A percentile compares a stretch with the other conserved stretches of the same genome.
These are phyloP conservation scores for Penicillium angulare DNA, from an alignment of 495 filamentous ascomycete genomes.

Conservation along the genomic window DNA sequence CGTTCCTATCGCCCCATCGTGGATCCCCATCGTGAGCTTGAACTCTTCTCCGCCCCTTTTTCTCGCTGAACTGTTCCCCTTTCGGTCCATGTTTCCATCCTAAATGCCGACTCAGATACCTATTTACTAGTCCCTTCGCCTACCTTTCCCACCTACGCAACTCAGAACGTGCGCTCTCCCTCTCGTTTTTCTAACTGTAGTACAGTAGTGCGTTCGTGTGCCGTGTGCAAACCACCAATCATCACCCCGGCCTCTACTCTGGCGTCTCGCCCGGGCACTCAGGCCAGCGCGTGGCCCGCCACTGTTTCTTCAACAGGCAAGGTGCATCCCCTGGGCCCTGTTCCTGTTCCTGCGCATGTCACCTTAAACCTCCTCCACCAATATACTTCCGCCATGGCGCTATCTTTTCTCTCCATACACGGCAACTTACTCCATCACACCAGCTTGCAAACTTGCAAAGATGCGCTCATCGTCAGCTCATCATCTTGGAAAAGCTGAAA, in stretches of 20 bases:
- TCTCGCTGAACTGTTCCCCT: neutral
- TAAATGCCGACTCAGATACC: no score
- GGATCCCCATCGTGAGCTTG: constrained; percentile 1
- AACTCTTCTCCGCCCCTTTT: neutral
- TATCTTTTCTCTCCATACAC: neutral
- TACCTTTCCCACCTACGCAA: no score
- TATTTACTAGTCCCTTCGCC: no score
- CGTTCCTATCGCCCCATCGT: neutral
- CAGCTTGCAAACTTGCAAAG: no score
- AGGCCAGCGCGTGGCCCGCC: constrained; percentile 25
- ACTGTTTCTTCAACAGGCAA: constrained; percentile 17
- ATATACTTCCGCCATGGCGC: constrained; percentile 1
- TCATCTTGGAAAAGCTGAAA: neutral
- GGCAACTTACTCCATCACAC: neutral
- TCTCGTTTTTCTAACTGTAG: no score
- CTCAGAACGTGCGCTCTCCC: constrained; percentile 1
- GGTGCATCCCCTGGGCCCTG: constrained; percentile 6
- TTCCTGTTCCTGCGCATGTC: neutral
- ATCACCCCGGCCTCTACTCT: neutral
- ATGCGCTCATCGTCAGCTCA: no score
- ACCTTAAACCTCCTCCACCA: neutral
- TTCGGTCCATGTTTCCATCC: neutral
- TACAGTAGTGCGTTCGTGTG: neutral
- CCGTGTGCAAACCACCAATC: constrained; percentile 3
- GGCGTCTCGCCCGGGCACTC: constrained; percentile 13